Evolutionary conservation across 2,329 filamentous ascomycete genomes (phyloP).

Genomic region (Huntiella savannae): DNA sequence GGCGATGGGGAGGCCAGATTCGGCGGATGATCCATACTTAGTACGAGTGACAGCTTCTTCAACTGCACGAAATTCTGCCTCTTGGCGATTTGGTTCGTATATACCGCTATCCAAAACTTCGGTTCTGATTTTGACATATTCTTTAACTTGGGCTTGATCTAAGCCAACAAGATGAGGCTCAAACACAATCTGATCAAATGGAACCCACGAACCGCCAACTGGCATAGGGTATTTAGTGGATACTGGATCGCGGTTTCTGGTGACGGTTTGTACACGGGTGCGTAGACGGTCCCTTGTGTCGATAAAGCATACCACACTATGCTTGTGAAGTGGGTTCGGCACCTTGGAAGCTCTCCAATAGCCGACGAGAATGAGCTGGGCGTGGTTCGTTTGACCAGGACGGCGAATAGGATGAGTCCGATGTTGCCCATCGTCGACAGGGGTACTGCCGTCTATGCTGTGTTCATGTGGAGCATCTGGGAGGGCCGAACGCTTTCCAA

Average conservation of each 20-base stretch:
- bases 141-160: conserved; percentile 39
- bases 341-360: conserved; percentile 41
- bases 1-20: conserved; percentile 27
- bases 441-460: background rate
- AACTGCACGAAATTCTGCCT: conserved; percentile 25
- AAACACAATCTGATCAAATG: conserved; percentile 41
- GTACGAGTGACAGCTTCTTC: conserved; percentile 28
- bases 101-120: conserved; percentile 18
- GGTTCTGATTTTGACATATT: conserved; percentile 38
- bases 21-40: conserved; percentile 25
- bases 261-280: conserved; percentile 16
- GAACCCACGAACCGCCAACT: conserved; percentile 44
- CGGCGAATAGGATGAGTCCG: conserved; percentile 7
- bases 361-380: conserved; percentile 33
- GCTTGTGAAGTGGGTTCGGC: conserved; percentile 29
- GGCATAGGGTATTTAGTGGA: conserved; percentile 30
- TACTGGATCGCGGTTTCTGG: conserved; percentile 28
- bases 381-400: conserved; percentile 10
- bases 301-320: conserved; percentile 43
- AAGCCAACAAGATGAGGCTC: conserved; percentile 35
- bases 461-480: background rate
- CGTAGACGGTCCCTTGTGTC: conserved; percentile 22
- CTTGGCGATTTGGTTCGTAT: conserved; percentile 21
- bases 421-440: conserved; percentile 1
- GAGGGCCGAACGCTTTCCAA: conserved; percentile 7